Base-by-base conservation (phyloP, 805 yeast species). In the Metschnikowia peoriensis region DNA sequence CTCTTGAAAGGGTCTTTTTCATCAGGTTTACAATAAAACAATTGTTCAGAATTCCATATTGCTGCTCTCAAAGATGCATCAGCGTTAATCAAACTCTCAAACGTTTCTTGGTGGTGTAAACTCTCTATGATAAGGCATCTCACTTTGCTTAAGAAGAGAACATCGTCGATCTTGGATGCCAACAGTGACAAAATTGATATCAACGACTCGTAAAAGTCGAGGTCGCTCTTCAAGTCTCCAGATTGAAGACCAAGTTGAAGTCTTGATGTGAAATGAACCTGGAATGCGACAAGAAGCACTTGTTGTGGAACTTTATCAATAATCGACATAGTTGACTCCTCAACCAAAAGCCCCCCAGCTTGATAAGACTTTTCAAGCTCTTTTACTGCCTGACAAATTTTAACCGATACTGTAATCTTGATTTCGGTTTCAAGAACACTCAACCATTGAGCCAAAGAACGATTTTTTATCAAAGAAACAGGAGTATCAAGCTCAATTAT, bases 81-180 rank as follows among this genome's bases (percentile, higher is more conserved):
- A 62, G 6, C 50, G 35, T 14, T 53, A 42, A 2, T 47, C 38
- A 35, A 50, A 15, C 15, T 73, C 0, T 45, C 41, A 1, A 78
- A 37, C 0, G 80, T 71, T 38, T 80, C 79, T 28, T 73, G 63
- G 40, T 83, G 86, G 54, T 88, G 90, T 6, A 86, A 75, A 6
- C 80, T 53, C 56, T 90, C 97, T 28, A 88, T 79, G 11, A 88
- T 73, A n/a, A 89, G 60, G 10, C 80, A 74, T 61, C 88, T 90
- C 22, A 76, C 55, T 52, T 82, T 83, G 47, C 83, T 68, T 12
- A 62, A 61, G 6, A 76, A 45, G 0, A 56, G 22, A 0, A 63
- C 39, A 12, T 76, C 67, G 0, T 60, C 59, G 1, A 54, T 43
- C 4, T 35, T 7, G 1, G 61, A 51, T 11, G 67, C 56, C 12